A percentile compares a stretch with the other conserved stretches of the same genome.
phyloP scores from a whole-genome alignment of 176 grass and related monocot genomes.

The Aegilops sharonensis region DNA sequence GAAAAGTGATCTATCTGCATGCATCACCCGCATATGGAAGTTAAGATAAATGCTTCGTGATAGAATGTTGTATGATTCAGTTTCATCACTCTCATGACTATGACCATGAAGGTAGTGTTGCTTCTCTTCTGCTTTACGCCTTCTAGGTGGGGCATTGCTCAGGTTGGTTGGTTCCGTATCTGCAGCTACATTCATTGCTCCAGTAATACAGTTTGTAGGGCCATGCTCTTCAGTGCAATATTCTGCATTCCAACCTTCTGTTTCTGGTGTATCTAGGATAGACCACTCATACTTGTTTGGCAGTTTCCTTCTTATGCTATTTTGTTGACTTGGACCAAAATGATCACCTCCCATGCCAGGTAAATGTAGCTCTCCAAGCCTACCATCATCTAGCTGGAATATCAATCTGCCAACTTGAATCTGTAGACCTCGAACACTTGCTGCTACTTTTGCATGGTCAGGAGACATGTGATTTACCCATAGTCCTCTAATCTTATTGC shows the following conservation, averaged over 20 bases:
- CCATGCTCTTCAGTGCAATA: conserved; percentile 95
- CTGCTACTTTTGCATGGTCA: conserved; percentile 71
- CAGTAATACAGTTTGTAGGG: conserved; percentile 71
- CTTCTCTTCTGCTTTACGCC: conserved; percentile 53
- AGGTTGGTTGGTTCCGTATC: conserved; percentile 46
- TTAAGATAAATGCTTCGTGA: conserved; percentile 72
- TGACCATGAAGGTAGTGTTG: conserved; percentile 53
- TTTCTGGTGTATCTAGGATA: conserved; percentile 83
- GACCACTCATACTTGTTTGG: conserved; percentile 94
- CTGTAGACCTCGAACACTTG: conserved; percentile 55
- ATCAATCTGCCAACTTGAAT: conserved; percentile 72
- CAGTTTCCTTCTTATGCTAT: conserved; percentile 57
- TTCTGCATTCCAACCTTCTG: conserved; percentile 98
- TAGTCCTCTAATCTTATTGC: conserved; percentile 52
- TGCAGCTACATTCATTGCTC: conserved; percentile 46
- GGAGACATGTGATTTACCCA: conserved; percentile 85
- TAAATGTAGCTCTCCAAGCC: conserved; percentile 89
- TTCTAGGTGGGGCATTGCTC: conserved; percentile 40
- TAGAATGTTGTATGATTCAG: conserved; percentile 68
- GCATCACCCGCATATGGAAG: conserved; percentile 80
- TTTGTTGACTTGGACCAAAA: conserved; percentile 55
- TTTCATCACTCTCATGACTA: conserved; percentile 36
- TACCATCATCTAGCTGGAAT: conserved; percentile 85
- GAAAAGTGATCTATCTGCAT: conserved; percentile 80
- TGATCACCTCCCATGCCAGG: conserved; percentile 66